These are phyloP conservation scores for Aschersonia sp. DNA, from an alignment of 2,329 filamentous ascomycete genomes.

Conservation along the genomic window DNA sequence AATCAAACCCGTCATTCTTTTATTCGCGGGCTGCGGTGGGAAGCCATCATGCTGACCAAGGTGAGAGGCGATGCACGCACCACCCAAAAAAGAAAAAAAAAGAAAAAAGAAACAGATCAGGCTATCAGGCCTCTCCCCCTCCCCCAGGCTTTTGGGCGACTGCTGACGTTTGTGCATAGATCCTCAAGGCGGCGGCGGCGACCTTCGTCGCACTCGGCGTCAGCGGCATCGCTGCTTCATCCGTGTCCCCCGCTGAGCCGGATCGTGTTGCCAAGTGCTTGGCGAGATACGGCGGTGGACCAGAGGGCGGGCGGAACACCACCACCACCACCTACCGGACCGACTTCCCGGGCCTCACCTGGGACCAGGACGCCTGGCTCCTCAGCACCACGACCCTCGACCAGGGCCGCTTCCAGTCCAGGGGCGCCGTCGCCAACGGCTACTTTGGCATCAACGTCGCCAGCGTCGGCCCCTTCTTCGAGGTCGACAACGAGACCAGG, in stretches of 20 bases:
- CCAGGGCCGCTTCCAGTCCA: constrained; percentile 12
- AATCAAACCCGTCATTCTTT: too few relatives aligned
- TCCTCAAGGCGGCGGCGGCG: background rate
- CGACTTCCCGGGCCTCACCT: constrained; percentile 11
- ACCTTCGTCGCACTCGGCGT: background rate
- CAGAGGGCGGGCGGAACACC: background rate
- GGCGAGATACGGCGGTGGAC: background rate
- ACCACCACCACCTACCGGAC: constrained; percentile 9
- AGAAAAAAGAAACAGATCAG: too few relatives aligned
- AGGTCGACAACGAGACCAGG: constrained; percentile 8
- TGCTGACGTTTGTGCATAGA: background rate
- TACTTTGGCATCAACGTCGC: constrained; percentile 14
- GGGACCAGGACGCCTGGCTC: constrained; percentile 13
- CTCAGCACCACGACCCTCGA: constrained; percentile 10
- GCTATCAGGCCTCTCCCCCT: too few relatives aligned
- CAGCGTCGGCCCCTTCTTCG: constrained; percentile 13
- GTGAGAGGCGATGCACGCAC: too few relatives aligned
- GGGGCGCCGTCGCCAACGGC: constrained; percentile 15
- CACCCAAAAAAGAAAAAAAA: too few relatives aligned
- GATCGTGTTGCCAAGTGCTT: constrained; percentile 2
- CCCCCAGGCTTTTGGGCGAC: too few relatives aligned
- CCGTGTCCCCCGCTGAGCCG: background rate
- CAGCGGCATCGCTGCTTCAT: background rate
- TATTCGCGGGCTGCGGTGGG: too few relatives aligned
- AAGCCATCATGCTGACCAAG: too few relatives aligned